Percentiles rank a stretch among this genome's conserved stretches.
These are phyloP conservation scores for Pichia sp. DNA, from an alignment of 1,139 yeast species.

Conservation along the genomic window DNA sequence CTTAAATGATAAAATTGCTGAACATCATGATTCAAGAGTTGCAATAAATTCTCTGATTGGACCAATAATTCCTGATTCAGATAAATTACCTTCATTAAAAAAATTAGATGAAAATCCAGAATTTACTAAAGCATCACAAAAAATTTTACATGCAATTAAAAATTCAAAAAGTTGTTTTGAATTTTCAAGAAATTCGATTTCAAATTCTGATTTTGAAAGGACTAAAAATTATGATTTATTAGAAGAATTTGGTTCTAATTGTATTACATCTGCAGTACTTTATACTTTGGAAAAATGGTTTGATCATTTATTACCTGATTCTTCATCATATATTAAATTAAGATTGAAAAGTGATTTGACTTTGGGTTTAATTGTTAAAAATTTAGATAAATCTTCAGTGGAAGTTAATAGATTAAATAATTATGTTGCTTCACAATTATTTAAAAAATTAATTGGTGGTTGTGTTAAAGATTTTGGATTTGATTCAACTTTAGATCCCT, in stretches of 20 bases:
- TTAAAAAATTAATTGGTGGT: constrained; percentile 60
- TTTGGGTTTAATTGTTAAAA: constrained; percentile 44
- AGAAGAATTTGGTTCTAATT: constrained; percentile 51
- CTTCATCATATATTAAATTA: constrained; percentile 50
- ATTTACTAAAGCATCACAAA: constrained; percentile 21
- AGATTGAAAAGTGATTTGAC: constrained; percentile 42
- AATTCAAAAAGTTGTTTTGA: constrained; percentile 61
- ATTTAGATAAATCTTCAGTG: constrained; percentile 40
- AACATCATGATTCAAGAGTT: constrained; percentile 22
- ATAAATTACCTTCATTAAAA: constrained; percentile 22
- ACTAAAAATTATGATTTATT: constrained; percentile 36
- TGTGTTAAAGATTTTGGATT: constrained; percentile 78
- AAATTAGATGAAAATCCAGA: constrained; percentile 22
- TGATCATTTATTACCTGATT: constrained; percentile 37
- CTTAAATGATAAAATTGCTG: constrained; percentile 16
- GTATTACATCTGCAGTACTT: constrained; percentile 50
- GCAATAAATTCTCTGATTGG: constrained; percentile 29
- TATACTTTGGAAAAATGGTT: constrained; percentile 56
- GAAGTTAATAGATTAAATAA: constrained; percentile 37
- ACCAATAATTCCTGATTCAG: constrained; percentile 20
- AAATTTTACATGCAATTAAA: constrained; percentile 43
- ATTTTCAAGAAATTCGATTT: constrained; percentile 33
- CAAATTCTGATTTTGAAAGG: constrained; percentile 6
- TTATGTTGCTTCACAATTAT: constrained; percentile 43
- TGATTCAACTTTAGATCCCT: constrained; percentile 53